A percentile compares a stretch with the other conserved stretches of the same genome.
Conservation (phyloP, 306 rosid species). For the Cucumis hystrix region DNA sequence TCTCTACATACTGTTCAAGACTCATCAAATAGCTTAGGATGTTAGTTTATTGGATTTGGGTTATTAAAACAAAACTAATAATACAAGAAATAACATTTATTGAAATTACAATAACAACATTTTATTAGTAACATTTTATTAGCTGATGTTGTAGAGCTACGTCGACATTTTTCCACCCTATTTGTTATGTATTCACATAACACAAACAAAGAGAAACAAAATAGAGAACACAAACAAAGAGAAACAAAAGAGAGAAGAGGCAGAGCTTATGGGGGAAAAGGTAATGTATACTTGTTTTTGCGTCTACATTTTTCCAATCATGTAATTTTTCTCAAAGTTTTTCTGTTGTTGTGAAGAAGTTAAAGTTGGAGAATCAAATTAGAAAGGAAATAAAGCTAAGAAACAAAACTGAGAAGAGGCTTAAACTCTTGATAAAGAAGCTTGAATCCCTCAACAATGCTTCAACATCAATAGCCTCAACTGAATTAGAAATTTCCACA, state of each 20-base stretch:
- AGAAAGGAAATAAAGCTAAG: conserved; percentile 49
- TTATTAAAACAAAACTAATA: no score
- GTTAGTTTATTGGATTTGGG: no score
- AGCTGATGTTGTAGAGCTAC: no score
- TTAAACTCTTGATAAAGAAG: conserved; percentile 39
- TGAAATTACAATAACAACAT: no score
- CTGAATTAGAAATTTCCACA: conserved; percentile 24
- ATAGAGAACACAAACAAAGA: no score
- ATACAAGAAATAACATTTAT: no score
- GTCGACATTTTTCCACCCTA: no score
- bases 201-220: no score
- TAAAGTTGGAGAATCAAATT: conserved; percentile 46
- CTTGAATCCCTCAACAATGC: conserved; percentile 34
- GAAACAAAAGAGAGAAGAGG: not conserved
- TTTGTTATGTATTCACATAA: no score
- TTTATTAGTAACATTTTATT: no score
- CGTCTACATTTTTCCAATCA: not conserved
- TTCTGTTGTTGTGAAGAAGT: conserved; percentile 25
- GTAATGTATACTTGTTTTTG: conserved; percentile 11
- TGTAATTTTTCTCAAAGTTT: not conserved
- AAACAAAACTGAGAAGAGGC: conserved; percentile 67
- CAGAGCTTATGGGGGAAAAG: conserved; percentile 42
- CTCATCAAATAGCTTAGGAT: no score
- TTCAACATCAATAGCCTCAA: conserved; percentile 21
- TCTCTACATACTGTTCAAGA: no score